A percentile compares a stretch with the other conserved stretches of the same genome.
phyloP scores from a whole-genome alignment of 805 yeast genomes.

The Saturnispora bothae region DNA sequence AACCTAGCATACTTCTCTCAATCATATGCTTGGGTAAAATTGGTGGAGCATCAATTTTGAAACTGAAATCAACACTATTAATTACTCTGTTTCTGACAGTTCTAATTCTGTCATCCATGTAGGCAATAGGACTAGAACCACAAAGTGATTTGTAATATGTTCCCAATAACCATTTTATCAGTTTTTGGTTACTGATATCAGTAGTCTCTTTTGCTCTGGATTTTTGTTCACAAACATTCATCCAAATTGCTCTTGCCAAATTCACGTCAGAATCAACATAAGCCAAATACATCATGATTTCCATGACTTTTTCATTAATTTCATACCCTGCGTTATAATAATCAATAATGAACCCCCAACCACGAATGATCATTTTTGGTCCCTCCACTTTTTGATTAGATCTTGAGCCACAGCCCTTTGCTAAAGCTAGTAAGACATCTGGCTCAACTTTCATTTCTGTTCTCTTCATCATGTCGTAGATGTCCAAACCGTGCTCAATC shows the following conservation, averaged over 20 bases:
- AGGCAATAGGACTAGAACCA: conserved; percentile 21
- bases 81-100: conserved; percentile 31
- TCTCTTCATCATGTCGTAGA: conserved; percentile 57
- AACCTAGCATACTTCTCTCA: conserved; percentile 35
- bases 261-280: conserved; percentile 70
- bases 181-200: conserved; percentile 16
- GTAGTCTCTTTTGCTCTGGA: conserved; percentile 14
- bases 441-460: conserved; percentile 27
- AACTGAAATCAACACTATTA: conserved; percentile 23
- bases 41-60: conserved; percentile 49
- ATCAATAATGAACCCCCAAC: conserved; percentile 73
- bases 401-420: conserved; percentile 56
- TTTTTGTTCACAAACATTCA: conserved; percentile 19
- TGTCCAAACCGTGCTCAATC: conserved; percentile 64
- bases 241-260: conserved; percentile 58
- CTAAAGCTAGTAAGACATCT: conserved; percentile 43
- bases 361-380: conserved; percentile 36
- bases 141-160: conserved; percentile 24
- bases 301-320: conserved; percentile 37
- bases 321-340: conserved; percentile 35
- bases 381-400: background rate
- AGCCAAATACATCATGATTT: conserved; percentile 65
- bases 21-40: conserved; percentile 42
- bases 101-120: conserved; percentile 31
- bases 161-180: conserved; percentile 33